phyloP scores from a whole-genome alignment of 2,329 filamentous ascomycete genomes.

The Fusarium solani-melongenae region DNA sequence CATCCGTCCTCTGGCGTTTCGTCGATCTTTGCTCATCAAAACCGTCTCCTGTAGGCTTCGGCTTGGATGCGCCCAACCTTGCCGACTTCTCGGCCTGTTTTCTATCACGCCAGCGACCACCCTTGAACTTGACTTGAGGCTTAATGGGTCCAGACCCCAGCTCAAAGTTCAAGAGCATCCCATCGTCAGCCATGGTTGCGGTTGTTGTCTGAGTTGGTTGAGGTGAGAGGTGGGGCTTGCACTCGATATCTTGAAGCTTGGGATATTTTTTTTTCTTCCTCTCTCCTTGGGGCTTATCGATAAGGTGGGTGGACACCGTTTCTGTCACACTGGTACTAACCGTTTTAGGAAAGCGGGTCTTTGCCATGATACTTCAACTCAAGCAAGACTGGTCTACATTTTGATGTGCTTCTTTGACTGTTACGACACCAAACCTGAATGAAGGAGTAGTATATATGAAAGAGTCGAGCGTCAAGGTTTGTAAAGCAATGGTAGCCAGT shows the following conservation, averaged over 20 bases:
- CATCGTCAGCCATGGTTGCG: conserved; percentile 85
- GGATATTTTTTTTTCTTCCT: conserved; percentile 24
- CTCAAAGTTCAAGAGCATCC: conserved; percentile 93
- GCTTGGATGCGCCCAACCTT: conserved; percentile 37
- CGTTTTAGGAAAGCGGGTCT: not conserved
- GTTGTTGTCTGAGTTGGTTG: conserved; percentile 28
- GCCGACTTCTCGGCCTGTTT: conserved; percentile 69
- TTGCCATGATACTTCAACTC: not conserved
- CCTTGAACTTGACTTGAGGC: conserved; percentile 76
- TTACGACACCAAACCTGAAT: not conserved
- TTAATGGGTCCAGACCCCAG: conserved; percentile 75
- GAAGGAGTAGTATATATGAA: not conserved
- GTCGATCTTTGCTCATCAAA: conserved; percentile 49
- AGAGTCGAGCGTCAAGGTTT: no score
- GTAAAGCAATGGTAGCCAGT: no score
- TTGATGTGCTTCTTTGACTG: not conserved
- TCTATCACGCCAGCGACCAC: conserved; percentile 93
- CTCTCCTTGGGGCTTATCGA: conserved; percentile 32
- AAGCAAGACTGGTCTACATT: not conserved
- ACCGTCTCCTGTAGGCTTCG: conserved; percentile 36
- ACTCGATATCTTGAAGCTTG: conserved; percentile 10
- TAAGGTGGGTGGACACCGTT: conserved; percentile 12
- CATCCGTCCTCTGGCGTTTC: conserved; percentile 58
- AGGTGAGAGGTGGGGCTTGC: conserved; percentile 36
- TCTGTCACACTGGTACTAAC: not conserved